Evolutionary conservation across 805 yeast genomes (phyloP).

Genomic region (Cyberlindnera euphorbiiphila): DNA sequence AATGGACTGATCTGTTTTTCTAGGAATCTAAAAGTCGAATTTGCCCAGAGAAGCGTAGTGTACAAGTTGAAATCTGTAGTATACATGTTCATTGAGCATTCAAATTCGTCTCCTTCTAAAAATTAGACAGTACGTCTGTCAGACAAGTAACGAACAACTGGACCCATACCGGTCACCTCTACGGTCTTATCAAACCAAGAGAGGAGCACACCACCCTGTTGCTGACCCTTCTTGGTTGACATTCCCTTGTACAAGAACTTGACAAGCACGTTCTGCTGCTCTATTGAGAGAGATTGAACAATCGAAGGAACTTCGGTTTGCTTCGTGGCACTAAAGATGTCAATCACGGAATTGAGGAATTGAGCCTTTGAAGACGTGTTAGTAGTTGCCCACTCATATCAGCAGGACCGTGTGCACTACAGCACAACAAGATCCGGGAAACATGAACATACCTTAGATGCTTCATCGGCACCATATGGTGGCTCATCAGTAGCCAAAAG

Average conservation of each 20-base stretch:
- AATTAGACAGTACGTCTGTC: constrained; percentile 73
- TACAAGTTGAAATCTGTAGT: constrained; percentile 6
- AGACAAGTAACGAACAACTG: constrained; percentile 78
- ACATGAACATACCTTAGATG: constrained; percentile 41
- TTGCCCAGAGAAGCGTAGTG: neutral
- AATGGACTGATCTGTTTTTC: constrained; percentile 4
- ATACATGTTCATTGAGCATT: too few relatives aligned
- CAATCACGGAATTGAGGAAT: constrained; percentile 58
- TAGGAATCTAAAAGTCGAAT: neutral
- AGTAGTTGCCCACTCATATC: too few relatives aligned
- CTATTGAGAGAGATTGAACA: constrained; percentile 53
- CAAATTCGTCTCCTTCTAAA: too few relatives aligned
- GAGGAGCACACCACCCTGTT: constrained; percentile 79
- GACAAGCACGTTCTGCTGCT: constrained; percentile 71
- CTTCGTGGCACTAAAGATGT: constrained; percentile 62
- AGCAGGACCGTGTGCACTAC: too few relatives aligned
- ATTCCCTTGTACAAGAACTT: constrained; percentile 86
- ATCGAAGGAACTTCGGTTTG: constrained; percentile 62
- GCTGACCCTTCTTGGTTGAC: constrained; percentile 72
- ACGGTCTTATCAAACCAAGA: constrained; percentile 92
- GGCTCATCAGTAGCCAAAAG: constrained; percentile 61
- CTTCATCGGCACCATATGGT: constrained; percentile 75
- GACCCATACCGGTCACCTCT: constrained; percentile 81
- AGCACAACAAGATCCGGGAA: too few relatives aligned
- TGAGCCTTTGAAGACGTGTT: constrained; percentile 32